Evolutionary conservation across 768 basidiomycete genomes (phyloP), one percentile per base, ranked within the genome.

Genomic region (Hypsizygus marmoreus): DNA sequence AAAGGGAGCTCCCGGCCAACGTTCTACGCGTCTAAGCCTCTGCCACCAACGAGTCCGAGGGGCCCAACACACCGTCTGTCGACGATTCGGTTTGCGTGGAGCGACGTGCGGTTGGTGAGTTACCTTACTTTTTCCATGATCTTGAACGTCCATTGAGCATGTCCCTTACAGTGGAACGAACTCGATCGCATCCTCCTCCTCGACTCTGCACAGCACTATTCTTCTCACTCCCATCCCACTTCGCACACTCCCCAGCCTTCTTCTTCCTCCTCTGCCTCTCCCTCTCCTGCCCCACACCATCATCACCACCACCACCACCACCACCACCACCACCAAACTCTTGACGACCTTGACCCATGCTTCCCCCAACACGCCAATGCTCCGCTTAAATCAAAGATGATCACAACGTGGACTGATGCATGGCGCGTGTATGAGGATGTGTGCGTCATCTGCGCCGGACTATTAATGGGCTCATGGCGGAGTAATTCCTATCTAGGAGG

Each of bases 401-500:
- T 76, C 14, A 71, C 79, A 3, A 54, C 73, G 2, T 89, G 86
- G 86, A 75, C 81, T 11, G 90, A 91, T 50, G 77, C 79, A 6
- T 91, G 88, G 88, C 78, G 80, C 19, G 71, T 91, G 10, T 93
- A 92, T 55, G 90, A 93, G 65, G 91, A 92, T 49, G 84, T 86
- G 16, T 92, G 91, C 50, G 70, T 91, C 30, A 72, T 90, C 34
- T 91, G 90, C 56, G 90, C 88, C 0, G 81, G 86, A 2, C 72
- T 90, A n/a, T 91, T 88, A 88, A 77, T 84, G 56, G 86, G 88
- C 11, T 72, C 76, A 3, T 87, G 77, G 81, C 73, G 83, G 22
- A 68, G 70, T 25, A 74, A 77, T 45, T 74, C 79, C 0, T 82
- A 80, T 52, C 75, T 79, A 1, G 74, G 75, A 6, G 72, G 65